Evolutionary conservation across 768 basidiomycete genomes (phyloP), one percentile per base, ranked within the genome.

Genomic region (Psilocybe cubensis): DNA sequence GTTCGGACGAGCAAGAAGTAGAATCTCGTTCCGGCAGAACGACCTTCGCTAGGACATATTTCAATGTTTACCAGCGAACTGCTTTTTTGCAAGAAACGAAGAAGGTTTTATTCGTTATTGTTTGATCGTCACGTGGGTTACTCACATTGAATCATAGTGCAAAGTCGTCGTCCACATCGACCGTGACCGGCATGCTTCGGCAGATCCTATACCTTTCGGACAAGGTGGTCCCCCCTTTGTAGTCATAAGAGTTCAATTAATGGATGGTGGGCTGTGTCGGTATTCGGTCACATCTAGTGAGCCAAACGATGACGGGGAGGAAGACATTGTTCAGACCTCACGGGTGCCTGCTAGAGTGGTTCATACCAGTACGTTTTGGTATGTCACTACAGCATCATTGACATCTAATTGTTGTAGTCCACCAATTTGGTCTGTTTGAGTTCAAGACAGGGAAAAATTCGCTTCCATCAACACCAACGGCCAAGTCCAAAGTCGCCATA

Each of bases 111-210:
- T 45, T 12, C 9, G 0, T 40, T n/a, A 44, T 61, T 17, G 56
- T 57, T 7, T 23, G 23, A 54, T 43, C 35, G 18, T 9, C 18
- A 27, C 42, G 18, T 20, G 14, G 41, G 45, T 44, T 3, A 52
- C 46, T 43, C 44, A 51, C 45, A n/a, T 56, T 56, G 9, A 31
- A 29, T 38, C 54, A 6, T 63, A 96, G 94, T 89, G 88, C 25
- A 96, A 95, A 76, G 84, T 94, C 21, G 88, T 94, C 9, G 80
- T 96, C 38, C 93, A 95, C 62, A 85, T 98, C 53, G 94, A 96
- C 82, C 87, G 62, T 50, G 94, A 96, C 82, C 87, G 61, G 17
- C 66, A 81, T 14, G 91, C 90, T 3, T 75, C 82, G 11, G 90
- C 93, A 6, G 89, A 92, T 63, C 84, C 87, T 2, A 80, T 96